phyloP scores from a whole-genome alignment of 1,284 basidiomycete species.

The Pholiota adiposa region DNA sequence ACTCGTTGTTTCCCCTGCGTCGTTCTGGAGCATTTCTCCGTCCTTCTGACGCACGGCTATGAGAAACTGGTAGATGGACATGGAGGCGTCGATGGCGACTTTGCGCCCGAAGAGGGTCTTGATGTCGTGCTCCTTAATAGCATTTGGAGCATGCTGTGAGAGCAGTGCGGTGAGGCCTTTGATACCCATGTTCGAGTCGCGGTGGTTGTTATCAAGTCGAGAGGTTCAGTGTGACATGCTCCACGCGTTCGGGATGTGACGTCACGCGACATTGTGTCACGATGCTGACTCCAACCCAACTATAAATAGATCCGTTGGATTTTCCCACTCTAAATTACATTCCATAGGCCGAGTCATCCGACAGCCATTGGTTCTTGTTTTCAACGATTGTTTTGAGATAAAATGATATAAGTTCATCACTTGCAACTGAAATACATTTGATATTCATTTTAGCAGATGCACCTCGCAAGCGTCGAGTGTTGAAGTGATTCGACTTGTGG shows the following conservation, averaged over 20 bases:
- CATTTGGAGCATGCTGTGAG: conserved; percentile 85
- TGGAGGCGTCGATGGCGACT: conserved; percentile 98
- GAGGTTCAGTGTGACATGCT: background rate
- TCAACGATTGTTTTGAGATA: too few relatives aligned
- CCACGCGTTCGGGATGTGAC: background rate
- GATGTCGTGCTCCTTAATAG: conserved; percentile 93
- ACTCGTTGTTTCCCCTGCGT: conserved; percentile 95
- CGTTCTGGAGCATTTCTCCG: conserved; percentile 96
- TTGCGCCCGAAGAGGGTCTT: conserved; percentile 98
- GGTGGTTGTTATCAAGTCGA: background rate
- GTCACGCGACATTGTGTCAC: conserved; percentile 4
- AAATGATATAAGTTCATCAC: background rate
- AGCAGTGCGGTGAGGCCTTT: conserved; percentile 93
- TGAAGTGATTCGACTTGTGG: background rate
- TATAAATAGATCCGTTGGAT: too few relatives aligned
- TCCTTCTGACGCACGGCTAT: conserved; percentile 97
- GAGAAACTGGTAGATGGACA: conserved; percentile 96
- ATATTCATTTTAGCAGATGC: background rate
- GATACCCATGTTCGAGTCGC: conserved; percentile 70
- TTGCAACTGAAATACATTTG: background rate
- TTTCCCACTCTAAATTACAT: background rate
- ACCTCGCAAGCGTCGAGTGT: background rate
- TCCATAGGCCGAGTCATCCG: background rate
- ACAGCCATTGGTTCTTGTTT: too few relatives aligned
- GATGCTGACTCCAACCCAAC: background rate